Base-by-base conservation (phyloP, 2,329 filamentous ascomycete genomes). In the Colletotrichum sojae region DNA sequence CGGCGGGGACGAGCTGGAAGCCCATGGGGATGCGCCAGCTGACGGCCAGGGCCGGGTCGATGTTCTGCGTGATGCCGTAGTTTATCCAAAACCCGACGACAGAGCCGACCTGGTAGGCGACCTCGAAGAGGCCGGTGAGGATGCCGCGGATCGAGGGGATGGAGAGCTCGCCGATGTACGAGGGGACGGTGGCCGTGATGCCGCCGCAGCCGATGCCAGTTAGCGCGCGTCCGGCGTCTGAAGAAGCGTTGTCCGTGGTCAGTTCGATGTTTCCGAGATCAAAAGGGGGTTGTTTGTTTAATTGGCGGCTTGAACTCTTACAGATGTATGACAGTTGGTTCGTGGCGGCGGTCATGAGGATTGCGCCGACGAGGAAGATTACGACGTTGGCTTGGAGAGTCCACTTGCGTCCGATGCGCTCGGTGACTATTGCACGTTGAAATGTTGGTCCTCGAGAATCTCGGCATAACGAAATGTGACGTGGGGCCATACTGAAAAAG, bases 101-200 rank as follows among this genome's bases (percentile, higher is more conserved):
- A 1, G 77, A 76, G 4, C 86, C 87, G 12, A 86, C 83, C 72
- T 89, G 87, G 70, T 88, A 87, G 0, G 85, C 83, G 8, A 89
- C 79, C 67, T 83, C 81, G 73, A 82, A 87, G 51, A 88, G 76
- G 18, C 87, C 87, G 15, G 87, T 87, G 5, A 89, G 83, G 43
- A 88, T 80, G 73, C 88, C 89, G 73, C 89, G 84, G 65, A 85
- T 88, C 5, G 84, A 85, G 0, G 88, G 84, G 72, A 88, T 84
- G 0, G 89, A 88, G 67, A 88, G 85, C 75, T 91, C 89, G 18
- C 88, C 86, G 65, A 90, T 88, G 75, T 91, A 91, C 40, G 89
- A 84, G 2, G 89, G 89, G 3, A 91, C 86, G 5, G 85, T 86
- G 75, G 87, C 88, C 15, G 84, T 70, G 46, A 62, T 82, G 54